Evolutionary conservation across 2,329 filamentous ascomycete species (phyloP), one percentile per base, ranked within the genome.

Genomic region (Alternaria novae-zelandiae): DNA sequence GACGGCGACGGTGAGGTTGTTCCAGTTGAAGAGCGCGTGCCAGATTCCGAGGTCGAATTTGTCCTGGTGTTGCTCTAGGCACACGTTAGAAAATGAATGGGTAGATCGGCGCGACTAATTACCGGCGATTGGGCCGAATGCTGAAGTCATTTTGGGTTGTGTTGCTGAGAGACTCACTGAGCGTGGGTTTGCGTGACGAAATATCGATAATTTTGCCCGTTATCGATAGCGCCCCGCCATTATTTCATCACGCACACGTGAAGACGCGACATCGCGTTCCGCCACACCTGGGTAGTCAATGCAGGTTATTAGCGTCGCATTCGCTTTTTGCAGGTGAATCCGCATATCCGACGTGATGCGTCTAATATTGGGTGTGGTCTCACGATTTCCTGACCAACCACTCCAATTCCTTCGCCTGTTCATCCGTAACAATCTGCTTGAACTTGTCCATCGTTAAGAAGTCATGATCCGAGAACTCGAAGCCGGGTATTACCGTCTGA

Each of bases 11-110:
- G 91, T 91, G 57, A 99, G 90, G 30, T 93, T 91, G 8, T 91
- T 90, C 96, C 96, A 99, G 76, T 92, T 88, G 83, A 94, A 89
- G 69, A 99, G 88, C 46, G 91, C 84, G 78, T 96, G 90, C 78
- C 93, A 93, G 72, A 97, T 91, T 76, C 89, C 91, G 75, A 96
- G 90, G 79, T 98, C 96, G 83, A 98, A 79, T 55, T 78, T 78
- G 30, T 63, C 63, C 63, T 78, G 73, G 21, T 70, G 62, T 45
- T 77, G 60, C 50, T 66, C 78, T 79, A 3, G n/a, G 6, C 8
- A 0, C 1, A 13, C 13, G 57, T 75, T 56, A 74, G 57, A 41
- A 23, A 30, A 8, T 6, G 13, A 0, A n/a, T 44, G 12, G 15
- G 50, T 54, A 47, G 11, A 49, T 8, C 8, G 11, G 15, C 2